Percentiles rank a stretch among this genome's conserved stretches.
phyloP scores from a whole-genome alignment of 2,329 filamentous ascomycete species.

The Nemania serpens region DNA sequence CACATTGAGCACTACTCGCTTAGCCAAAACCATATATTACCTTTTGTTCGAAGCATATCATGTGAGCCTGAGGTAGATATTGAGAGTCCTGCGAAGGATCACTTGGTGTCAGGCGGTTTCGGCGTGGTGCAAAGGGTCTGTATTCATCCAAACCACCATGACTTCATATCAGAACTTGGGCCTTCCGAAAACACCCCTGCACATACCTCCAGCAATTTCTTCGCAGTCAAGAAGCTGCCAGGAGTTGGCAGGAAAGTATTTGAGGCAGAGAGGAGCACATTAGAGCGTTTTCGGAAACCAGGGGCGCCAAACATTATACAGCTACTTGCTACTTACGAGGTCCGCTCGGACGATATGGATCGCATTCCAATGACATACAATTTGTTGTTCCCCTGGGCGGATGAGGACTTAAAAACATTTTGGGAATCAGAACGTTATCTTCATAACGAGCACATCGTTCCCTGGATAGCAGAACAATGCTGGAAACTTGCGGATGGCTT shows the following conservation, averaged over 20 bases:
- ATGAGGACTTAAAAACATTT: neutral
- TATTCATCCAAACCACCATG: neutral
- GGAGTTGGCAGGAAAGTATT: neutral
- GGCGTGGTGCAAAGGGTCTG: neutral
- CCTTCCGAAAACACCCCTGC: neutral
- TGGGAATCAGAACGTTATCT: neutral
- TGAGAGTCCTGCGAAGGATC: neutral
- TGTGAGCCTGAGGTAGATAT: too few species aligned
- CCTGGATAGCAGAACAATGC: conserved; percentile 1
- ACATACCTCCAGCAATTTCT: neutral
- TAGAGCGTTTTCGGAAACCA: neutral
- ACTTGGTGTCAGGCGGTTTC: neutral
- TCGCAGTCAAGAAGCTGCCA: neutral
- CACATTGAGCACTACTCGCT: neutral
- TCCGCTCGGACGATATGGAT: neutral
- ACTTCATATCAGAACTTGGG: neutral
- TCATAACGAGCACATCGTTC: neutral
- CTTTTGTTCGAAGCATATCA: neutral
- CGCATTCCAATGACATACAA: neutral
- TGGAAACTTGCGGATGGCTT: neutral
- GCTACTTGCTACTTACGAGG: neutral
- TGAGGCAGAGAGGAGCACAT: neutral
- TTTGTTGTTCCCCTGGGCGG: neutral
- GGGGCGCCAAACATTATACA: neutral
- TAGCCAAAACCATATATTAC: neutral